Percentiles rank a stretch among this genome's conserved stretches.
phyloP scores from a whole-genome alignment of 495 filamentous ascomycete species.

The Penicillium canariense region DNA sequence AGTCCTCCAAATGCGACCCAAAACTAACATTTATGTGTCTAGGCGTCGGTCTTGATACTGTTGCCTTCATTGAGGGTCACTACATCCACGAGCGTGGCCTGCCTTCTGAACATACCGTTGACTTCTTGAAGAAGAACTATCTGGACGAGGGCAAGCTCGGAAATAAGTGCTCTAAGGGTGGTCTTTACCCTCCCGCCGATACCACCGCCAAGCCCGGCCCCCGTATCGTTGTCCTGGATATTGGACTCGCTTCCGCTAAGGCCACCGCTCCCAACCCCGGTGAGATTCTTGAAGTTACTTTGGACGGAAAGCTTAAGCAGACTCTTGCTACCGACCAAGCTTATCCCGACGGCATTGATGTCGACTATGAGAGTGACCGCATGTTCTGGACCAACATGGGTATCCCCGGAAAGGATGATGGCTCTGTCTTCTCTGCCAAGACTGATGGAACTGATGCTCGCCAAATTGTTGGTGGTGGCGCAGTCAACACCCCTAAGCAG shows the following conservation, averaged over 20 bases:
- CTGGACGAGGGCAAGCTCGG: conserved; percentile 38
- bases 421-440: conserved; percentile 39
- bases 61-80: conserved; percentile 42
- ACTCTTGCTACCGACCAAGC: conserved; percentile 27
- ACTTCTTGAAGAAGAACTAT: conserved; percentile 41
- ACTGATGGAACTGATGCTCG: conserved; percentile 37
- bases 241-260: conserved; percentile 25
- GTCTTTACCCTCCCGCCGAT: conserved; percentile 23
- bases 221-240: conserved; percentile 26
- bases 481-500: conserved; percentile 54
- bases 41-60: conserved; percentile 53
- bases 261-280: conserved; percentile 18
- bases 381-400: conserved; percentile 57
- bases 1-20: neutral
- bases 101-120: conserved; percentile 30
- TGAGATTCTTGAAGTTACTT: conserved; percentile 20
- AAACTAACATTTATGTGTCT: neutral
- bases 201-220: neutral
- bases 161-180: conserved; percentile 23
- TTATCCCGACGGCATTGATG: conserved; percentile 47
- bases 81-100: conserved; percentile 47
- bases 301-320: conserved; percentile 14
- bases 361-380: conserved; percentile 28
- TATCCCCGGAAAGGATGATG: conserved; percentile 37
- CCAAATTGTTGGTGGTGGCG: conserved; percentile 33